A percentile compares a stretch with the other conserved stretches of the same genome.
These are phyloP conservation scores for Flaveria brownii DNA, from an alignment of 129 eudicot genomes.

Conservation along the genomic window DNA sequence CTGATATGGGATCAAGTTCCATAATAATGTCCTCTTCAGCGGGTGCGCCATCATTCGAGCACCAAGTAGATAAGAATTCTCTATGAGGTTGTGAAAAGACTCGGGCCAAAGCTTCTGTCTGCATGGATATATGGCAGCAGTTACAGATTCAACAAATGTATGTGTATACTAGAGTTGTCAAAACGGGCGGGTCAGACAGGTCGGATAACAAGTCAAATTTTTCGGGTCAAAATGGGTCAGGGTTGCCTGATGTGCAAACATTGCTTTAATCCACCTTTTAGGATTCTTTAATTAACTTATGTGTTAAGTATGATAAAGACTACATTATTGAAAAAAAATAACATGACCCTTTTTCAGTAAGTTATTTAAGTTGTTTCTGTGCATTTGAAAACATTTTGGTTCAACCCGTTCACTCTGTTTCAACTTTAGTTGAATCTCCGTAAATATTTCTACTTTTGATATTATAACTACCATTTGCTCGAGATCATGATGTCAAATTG, in stretches of 20 bases:
- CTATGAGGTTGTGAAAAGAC: constrained; percentile 55
- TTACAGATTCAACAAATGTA: background rate
- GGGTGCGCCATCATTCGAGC: constrained; percentile 60
- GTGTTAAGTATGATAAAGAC: no score
- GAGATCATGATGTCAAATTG: background rate
- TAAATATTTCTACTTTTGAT: no score
- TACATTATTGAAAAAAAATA: no score
- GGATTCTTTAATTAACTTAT: no score
- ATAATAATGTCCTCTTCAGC: constrained; percentile 65
- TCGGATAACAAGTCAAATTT: background rate
- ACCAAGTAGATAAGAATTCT: constrained; percentile 76
- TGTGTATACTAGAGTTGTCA: background rate
- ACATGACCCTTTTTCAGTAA: no score
- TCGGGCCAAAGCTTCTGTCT: constrained; percentile 63
- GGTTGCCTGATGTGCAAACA: no score
- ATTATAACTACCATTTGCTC: background rate
- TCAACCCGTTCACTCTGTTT: no score
- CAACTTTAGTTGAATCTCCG: background rate
- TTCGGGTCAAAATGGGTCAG: no score
- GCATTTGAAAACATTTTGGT: background rate
- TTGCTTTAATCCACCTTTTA: no score
- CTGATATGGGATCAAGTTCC: constrained; percentile 59
- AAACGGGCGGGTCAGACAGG: background rate
- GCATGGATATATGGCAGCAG: constrained; percentile 2
- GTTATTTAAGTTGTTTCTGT: no score